Base-by-base conservation (phyloP, 2,329 filamentous ascomycete genomes). In the Akanthomyces muscarius region DNA sequence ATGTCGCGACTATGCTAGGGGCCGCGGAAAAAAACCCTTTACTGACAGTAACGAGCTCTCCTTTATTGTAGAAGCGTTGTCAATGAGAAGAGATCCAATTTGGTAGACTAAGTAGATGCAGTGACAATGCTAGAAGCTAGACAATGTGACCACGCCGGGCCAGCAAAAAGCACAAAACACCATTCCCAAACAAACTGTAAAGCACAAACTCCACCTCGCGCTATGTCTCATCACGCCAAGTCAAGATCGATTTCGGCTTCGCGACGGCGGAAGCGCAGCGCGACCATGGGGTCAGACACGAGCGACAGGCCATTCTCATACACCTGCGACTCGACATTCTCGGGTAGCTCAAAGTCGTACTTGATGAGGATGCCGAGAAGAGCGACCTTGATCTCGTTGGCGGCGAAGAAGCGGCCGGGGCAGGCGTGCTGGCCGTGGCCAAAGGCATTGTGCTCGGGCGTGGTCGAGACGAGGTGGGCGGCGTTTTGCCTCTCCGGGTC, bases 381-480 rank as follows among this genome's bases (percentile, higher is more conserved):
- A 1, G 81, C 71, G 68, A 85, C 79, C 71, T 85, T 85, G 44
- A 83, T 72, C 70, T 83, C 81, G 52, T 80, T 78, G 0, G 79
- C 76, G 0, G 82, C 81, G 65, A 84, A 83, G 71, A 85, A 85
- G 0, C 82, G 76, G 0, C 83, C 83, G 0, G 80, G 79, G 57
- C 82, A 81, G 0, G 78, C 80, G 69, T 86, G 82, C 48, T 78
- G 73, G 0, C 84, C 84, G 64, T 84, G 80, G 0, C 84, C 83
- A 67, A 86, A 86, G 0, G 77, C 74, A 21, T 85, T 69, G 66
- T 82, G 79, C 7, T 75, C 70, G 11, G 78, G 72, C 21, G 76
- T 78, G 0, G 83, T 84, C 13, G 79, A 80, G 4, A 83, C 79
- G 69, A 86, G 75, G 65, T 78, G 79, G 3, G 64, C 59, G 0